Conservation (phyloP, 108 stramenopile genomes). For the Mediolabrus comicus region DNA sequence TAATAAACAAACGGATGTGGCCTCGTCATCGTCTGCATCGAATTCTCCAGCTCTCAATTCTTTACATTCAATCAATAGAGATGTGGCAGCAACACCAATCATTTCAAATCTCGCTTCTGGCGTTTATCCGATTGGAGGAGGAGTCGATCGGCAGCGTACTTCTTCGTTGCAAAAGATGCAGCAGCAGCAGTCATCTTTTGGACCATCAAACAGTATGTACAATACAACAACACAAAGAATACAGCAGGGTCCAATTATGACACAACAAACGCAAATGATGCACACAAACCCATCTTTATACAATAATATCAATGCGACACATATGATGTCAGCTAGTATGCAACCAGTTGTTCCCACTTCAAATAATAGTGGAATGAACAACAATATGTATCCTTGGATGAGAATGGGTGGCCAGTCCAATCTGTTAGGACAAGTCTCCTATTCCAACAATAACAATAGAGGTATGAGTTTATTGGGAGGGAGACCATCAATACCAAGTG, state of each 20-base stretch:
- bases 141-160: background rate
- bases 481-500: background rate
- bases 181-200: background rate
- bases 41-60: background rate
- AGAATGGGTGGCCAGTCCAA: background rate
- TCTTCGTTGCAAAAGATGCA: background rate
- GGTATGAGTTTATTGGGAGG: background rate
- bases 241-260: background rate
- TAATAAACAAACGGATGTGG: background rate
- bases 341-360: background rate
- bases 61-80: background rate
- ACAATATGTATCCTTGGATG: background rate
- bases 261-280: background rate
- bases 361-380: background rate
- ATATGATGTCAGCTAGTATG: background rate
- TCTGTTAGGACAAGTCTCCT: background rate
- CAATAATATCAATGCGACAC: background rate
- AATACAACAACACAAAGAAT: background rate
- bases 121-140: background rate
- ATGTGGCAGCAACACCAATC: background rate
- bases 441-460: background rate
- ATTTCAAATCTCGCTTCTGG: conserved; percentile 1
- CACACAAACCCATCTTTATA: background rate
- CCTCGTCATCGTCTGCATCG: no score
- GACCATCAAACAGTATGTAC: background rate